Percentiles rank a stretch among this genome's conserved stretches.
Conservation (phyloP, 495 filamentous ascomycete species). For the Lasiosphaeris hirsuta region DNA sequence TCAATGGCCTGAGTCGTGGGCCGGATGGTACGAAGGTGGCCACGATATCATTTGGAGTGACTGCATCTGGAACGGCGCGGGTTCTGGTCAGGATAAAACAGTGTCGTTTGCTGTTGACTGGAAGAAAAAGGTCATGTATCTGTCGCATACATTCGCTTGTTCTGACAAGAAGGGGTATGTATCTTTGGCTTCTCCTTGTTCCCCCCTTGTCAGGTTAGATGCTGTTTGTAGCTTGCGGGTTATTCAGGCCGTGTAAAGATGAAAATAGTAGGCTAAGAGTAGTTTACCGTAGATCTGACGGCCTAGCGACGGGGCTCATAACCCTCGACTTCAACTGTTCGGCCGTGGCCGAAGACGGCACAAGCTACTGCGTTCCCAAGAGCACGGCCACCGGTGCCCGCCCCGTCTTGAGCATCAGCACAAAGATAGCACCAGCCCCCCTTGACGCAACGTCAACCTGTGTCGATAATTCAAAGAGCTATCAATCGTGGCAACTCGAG, state of each 20-base stretch:
- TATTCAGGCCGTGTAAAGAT: neutral
- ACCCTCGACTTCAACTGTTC: constrained; percentile 32
- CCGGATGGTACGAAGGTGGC: constrained; percentile 31
- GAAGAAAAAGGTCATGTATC: constrained; percentile 35
- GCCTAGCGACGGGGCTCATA: constrained; percentile 33
- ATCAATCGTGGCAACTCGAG: constrained; percentile 39
- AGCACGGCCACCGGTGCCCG: constrained; percentile 10
- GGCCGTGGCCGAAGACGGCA: constrained; percentile 13
- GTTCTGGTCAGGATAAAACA: constrained; percentile 30
- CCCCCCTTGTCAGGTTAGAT: neutral
- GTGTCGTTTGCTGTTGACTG: constrained; percentile 38
- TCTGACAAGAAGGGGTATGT: constrained; percentile 36
- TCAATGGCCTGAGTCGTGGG: constrained; percentile 39
- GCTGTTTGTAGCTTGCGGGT: no score
- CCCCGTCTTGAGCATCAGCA: constrained; percentile 22
- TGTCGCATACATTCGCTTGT: constrained; percentile 38
- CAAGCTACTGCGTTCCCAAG: constrained; percentile 26
- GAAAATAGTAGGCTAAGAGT: neutral
- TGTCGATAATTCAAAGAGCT: constrained; percentile 20
- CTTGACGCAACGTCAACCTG: constrained; percentile 22
- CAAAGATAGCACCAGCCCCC: constrained; percentile 12
- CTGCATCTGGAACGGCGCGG: constrained; percentile 42
- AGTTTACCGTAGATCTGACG: constrained; percentile 23
- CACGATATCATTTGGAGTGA: constrained; percentile 39
- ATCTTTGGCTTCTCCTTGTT: neutral